A percentile compares a stretch with the other conserved stretches of the same genome.
These are phyloP conservation scores for Tolypocladium tundrense DNA, from an alignment of 2,329 filamentous ascomycete species.

Conservation along the genomic window DNA sequence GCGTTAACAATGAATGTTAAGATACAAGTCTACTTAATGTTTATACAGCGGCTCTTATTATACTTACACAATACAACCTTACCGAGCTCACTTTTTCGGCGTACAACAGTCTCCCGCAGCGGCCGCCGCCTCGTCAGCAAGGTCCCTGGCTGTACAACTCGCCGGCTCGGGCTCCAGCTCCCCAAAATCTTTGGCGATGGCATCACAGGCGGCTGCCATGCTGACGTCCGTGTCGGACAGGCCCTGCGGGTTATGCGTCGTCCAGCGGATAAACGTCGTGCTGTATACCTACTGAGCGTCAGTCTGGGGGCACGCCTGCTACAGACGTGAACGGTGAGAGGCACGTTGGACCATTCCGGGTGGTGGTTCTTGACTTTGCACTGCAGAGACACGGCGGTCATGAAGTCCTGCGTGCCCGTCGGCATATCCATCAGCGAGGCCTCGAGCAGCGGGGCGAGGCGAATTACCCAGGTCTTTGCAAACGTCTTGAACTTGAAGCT, in stretches of 20 bases:
- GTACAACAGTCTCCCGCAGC: slow-evolving; percentile 44
- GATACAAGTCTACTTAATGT: no score
- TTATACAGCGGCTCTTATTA: no score
- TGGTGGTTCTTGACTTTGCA: slow-evolving; percentile 62
- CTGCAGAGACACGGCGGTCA: slow-evolving; percentile 59
- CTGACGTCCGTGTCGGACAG: slow-evolving; percentile 53
- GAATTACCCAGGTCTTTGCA: slow-evolving; percentile 52
- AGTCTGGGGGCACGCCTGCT: neutral
- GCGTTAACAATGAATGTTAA: no score
- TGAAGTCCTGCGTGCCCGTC: slow-evolving; percentile 50
- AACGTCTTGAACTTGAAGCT: slow-evolving; percentile 56
- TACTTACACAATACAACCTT: neutral
- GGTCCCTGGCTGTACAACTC: slow-evolving; percentile 26
- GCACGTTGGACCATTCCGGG: slow-evolving; percentile 66
- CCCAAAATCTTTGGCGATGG: slow-evolving; percentile 44
- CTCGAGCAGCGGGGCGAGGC: neutral
- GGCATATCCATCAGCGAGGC: neutral
- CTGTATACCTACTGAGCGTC: slow-evolving; percentile 49
- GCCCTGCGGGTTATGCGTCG: slow-evolving; percentile 57
- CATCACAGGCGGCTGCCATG: slow-evolving; percentile 54
- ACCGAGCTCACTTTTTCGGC: slow-evolving; percentile 23
- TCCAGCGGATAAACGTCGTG: slow-evolving; percentile 61
- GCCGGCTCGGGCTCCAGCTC: slow-evolving; percentile 31
- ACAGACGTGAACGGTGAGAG: neutral
- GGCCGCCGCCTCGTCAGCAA: slow-evolving; percentile 35